These are phyloP conservation scores for Dunaliella primolecta DNA, from an alignment of 139 green algal species.

Conservation along the genomic window DNA sequence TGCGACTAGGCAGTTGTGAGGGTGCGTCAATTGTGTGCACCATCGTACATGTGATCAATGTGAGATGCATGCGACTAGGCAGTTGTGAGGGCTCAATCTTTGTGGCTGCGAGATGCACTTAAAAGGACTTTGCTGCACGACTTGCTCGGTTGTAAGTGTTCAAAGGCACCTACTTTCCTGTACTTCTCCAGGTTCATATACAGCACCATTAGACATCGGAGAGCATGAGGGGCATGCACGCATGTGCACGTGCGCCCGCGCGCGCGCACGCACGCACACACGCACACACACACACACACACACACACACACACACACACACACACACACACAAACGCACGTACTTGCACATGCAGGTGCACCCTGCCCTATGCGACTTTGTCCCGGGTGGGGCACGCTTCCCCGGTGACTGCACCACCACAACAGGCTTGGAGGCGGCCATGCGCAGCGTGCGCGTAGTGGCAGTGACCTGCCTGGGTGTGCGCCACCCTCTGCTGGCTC, in stretches of 20 bases:
- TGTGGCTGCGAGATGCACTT: no score
- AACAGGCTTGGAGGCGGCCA: slow-evolving; percentile 14
- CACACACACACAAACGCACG: neutral
- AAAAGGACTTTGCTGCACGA: no score
- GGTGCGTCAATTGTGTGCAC: no score
- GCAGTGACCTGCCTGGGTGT: slow-evolving; percentile 74
- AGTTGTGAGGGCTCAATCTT: no score
- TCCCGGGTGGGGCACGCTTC: slow-evolving; percentile 49
- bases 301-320: neutral
- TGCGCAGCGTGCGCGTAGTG: slow-evolving; percentile 24
- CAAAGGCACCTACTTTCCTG: no score
- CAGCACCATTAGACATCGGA: no score
- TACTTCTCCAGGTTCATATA: no score
- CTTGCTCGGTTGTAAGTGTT: no score
- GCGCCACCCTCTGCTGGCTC: slow-evolving; percentile 59
- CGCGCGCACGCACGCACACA: neutral
- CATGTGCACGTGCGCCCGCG: no score
- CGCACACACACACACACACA: neutral
- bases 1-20: no score
- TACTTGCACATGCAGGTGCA: slow-evolving; percentile 43
- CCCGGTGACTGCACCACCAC: slow-evolving; percentile 24
- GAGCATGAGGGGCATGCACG: neutral
- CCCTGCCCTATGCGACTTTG: slow-evolving; percentile 46
- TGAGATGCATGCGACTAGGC: no score
- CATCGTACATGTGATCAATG: no score